A percentile compares a stretch with the other conserved stretches of the same genome.
Evolutionary conservation across 768 basidiomycete species (phyloP).

Genomic region (Multifurca ochricompacta): DNA sequence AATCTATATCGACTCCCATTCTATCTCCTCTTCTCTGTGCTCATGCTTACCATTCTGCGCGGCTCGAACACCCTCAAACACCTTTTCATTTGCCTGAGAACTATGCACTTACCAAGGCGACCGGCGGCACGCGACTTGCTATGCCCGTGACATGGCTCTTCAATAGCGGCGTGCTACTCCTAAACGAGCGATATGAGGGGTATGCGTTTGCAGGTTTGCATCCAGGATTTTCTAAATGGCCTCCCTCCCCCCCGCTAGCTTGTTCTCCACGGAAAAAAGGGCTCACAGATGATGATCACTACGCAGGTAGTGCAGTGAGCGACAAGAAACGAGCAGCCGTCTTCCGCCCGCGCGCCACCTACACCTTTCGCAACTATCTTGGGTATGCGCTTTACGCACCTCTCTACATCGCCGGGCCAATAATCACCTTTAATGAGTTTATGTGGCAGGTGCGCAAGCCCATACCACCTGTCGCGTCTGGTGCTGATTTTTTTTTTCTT

Average conservation of each 20-base stretch:
- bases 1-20: conserved; percentile 44
- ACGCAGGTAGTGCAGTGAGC: conserved; percentile 29
- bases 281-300: too few species aligned
- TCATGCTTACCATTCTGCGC: conserved; percentile 69
- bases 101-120: conserved; percentile 50
- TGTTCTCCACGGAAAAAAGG: too few species aligned
- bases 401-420: conserved; percentile 92
- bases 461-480: neutral
- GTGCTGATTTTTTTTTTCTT: neutral
- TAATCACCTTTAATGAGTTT: conserved; percentile 94
- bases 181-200: conserved; percentile 68
- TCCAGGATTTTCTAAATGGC: conserved; percentile 48
- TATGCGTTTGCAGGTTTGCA: conserved; percentile 58
- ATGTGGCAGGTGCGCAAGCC: conserved; percentile 66
- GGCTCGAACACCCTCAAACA: conserved; percentile 78
- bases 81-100: conserved; percentile 61
- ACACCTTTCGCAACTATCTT: conserved; percentile 66
- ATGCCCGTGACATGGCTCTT: conserved; percentile 67
- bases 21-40: conserved; percentile 49
- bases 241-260: conserved; percentile 22
- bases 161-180: conserved; percentile 65
- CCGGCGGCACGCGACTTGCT: conserved; percentile 35
- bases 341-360: conserved; percentile 49
- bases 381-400: conserved; percentile 89
- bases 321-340: conserved; percentile 55